These are phyloP conservation scores for Albifimbria verrucaria DNA, from an alignment of 2,329 filamentous ascomycete genomes.

Conservation along the genomic window DNA sequence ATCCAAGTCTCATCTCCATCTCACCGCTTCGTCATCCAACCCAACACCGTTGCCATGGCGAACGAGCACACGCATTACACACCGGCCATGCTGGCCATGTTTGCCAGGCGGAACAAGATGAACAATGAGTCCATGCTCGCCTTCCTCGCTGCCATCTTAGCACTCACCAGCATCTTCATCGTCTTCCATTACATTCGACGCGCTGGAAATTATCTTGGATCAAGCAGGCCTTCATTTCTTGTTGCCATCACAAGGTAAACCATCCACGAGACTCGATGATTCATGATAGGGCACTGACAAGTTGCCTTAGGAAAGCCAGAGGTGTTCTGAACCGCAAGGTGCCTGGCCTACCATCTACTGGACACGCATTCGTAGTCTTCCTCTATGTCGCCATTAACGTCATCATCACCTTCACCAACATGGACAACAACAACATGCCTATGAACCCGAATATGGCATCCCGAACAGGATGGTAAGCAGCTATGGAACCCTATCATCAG, in stretches of 20 bases:
- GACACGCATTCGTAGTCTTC: conserved; percentile 25
- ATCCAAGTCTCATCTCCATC: too few relatives aligned
- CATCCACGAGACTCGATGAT: too few relatives aligned
- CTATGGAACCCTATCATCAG: background rate
- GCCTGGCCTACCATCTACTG: conserved; percentile 25
- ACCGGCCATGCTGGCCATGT: conserved; percentile 9
- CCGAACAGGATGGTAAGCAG: conserved; percentile 35
- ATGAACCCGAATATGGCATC: conserved; percentile 32
- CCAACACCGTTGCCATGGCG: too few relatives aligned
- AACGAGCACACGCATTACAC: conserved; percentile 2
- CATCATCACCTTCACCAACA: conserved; percentile 26
- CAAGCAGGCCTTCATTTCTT: background rate
- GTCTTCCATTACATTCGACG: conserved; percentile 10
- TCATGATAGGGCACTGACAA: too few relatives aligned
- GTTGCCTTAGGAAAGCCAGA: conserved; percentile 20
- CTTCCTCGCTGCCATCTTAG: conserved; percentile 16
- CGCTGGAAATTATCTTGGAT: conserved; percentile 8
- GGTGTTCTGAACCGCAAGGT: conserved; percentile 21
- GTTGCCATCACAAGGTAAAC: conserved; percentile 16
- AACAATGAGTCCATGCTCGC: conserved; percentile 21
- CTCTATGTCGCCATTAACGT: conserved; percentile 32
- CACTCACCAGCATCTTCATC: conserved; percentile 11
- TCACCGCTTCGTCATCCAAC: too few relatives aligned
- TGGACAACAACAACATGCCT: conserved; percentile 26
- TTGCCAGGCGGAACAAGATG: conserved; percentile 17